Percentiles rank a stretch among this genome's conserved stretches.
These are phyloP conservation scores for Mollisiaceae sp. DNA, from an alignment of 2,329 filamentous ascomycete species.

Conservation along the genomic window DNA sequence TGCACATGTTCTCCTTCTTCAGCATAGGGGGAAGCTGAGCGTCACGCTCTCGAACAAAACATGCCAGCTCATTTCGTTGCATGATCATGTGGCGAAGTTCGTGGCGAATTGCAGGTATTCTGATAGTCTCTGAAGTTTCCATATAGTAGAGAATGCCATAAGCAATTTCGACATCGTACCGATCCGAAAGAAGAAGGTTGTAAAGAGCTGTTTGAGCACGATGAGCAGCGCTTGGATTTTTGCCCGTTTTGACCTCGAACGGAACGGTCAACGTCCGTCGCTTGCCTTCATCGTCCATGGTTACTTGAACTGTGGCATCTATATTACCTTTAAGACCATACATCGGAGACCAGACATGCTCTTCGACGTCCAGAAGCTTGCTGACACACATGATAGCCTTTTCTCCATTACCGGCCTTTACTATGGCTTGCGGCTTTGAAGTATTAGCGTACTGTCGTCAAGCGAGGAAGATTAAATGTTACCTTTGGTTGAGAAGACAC, in stretches of 20 bases:
- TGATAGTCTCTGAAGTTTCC: constrained; percentile 84
- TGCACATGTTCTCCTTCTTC: constrained; percentile 80
- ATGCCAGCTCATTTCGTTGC: constrained; percentile 88
- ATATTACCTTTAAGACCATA: constrained; percentile 98
- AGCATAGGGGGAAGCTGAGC: constrained; percentile 85
- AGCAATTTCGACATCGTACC: constrained; percentile 90
- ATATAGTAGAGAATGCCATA: constrained; percentile 96
- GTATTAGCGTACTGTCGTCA: constrained; percentile 26
- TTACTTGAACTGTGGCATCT: constrained; percentile 92
- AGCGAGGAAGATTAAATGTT: constrained; percentile 38
- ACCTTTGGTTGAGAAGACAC: constrained; percentile 73
- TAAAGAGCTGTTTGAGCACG: constrained; percentile 95
- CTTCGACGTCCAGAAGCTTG: constrained; percentile 94
- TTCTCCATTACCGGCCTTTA: constrained; percentile 79
- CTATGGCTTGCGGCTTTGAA: constrained; percentile 67
- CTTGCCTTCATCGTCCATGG: constrained; percentile 72
- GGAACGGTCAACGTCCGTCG: constrained; percentile 80
- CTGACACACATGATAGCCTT: constrained; percentile 83
- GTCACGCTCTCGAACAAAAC: constrained; percentile 80
- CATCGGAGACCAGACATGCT: constrained; percentile 98
- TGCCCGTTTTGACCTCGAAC: constrained; percentile 95
- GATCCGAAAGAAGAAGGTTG: constrained; percentile 87
- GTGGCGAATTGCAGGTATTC: constrained; percentile 82
- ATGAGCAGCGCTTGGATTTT: constrained; percentile 80
- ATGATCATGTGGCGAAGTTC: constrained; percentile 97